Conservation (phyloP, 2,329 filamentous ascomycete genomes). For the Aaosphaeria arxii region DNA sequence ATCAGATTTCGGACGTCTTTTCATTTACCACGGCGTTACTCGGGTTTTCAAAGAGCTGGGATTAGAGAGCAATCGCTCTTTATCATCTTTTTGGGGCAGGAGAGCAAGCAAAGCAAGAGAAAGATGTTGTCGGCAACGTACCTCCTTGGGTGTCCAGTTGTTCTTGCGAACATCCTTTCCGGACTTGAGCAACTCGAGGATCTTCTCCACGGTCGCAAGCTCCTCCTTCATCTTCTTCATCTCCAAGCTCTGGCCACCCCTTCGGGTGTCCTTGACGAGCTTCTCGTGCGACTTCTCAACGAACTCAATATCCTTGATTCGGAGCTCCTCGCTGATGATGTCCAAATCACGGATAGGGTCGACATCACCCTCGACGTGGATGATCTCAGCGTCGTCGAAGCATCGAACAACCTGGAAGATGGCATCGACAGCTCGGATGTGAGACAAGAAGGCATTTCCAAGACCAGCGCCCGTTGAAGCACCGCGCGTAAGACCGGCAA, state of each 20-base stretch:
- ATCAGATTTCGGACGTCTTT: slow-evolving; percentile 77
- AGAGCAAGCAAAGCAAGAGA: slow-evolving; percentile 3
- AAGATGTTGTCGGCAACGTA: slow-evolving; percentile 50
- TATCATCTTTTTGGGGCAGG: slow-evolving; percentile 73
- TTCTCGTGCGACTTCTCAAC: slow-evolving; percentile 91
- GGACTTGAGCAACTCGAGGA: slow-evolving; percentile 76
- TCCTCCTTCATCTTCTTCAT: slow-evolving; percentile 97
- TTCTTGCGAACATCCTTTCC: slow-evolving; percentile 94
- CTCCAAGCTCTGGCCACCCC: slow-evolving; percentile 92
- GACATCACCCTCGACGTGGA: slow-evolving; percentile 98
- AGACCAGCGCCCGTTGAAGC: slow-evolving; percentile 97
- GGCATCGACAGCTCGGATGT: slow-evolving; percentile 96
- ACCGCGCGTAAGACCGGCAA: slow-evolving; percentile 91
- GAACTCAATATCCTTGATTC: slow-evolving; percentile 98
- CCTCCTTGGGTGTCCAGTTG: slow-evolving; percentile 90
- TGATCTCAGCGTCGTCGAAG: slow-evolving; percentile 99
- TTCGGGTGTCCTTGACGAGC: slow-evolving; percentile 88
- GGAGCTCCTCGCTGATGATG: slow-evolving; percentile 95
- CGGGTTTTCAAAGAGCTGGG: slow-evolving; percentile 99
- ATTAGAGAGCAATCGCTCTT: slow-evolving; percentile 96
- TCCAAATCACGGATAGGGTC: slow-evolving; percentile 90
- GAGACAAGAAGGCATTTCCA: slow-evolving; percentile 95
- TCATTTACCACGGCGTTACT: slow-evolving; percentile 77
- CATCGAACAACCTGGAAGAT: slow-evolving; percentile 96
- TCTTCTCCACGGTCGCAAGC: slow-evolving; percentile 87